Base-by-base conservation (phyloP, 1,284 basidiomycete genomes). In the Agroathelia rolfsii region DNA sequence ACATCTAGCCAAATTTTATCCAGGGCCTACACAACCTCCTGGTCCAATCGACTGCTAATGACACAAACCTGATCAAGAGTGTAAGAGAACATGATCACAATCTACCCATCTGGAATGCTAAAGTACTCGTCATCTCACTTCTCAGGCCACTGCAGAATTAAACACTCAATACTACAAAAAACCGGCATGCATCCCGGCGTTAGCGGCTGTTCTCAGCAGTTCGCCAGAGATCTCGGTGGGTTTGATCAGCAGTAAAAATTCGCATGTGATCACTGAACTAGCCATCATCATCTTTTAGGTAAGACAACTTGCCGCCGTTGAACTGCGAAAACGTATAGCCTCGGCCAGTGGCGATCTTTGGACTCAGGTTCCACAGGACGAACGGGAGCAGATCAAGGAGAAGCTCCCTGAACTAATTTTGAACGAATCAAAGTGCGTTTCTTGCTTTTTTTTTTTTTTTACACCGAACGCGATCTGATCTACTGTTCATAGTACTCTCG, bases 271-370 rank as follows among this genome's bases (percentile, higher is more conserved):
- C 30, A 26, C 16, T 18, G 17, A 15, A 10, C 8, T 31, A 20
- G 29, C 16, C 25, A 17, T 32, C 21, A 20, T 16, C 28, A n/a
- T n/a, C 9, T 18, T 40, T 23, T 42, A 95, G 90, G 80, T 96
- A 40, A 87, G 94, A 36, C 95, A 99, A 76, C 76, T 99, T 14
- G 88, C 93, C 31, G 90, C 93, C n/a, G 93, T 98, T 38, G 95
- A 99, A 64, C 69, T 97, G 51, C 72, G 95, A 46, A 99, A 99
- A 69, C 83, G 94, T 41, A 73, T 98, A 37, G 59, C 69, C 16
- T 72, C 78, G 55, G 82, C 81, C 49, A 83, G 81, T 45, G 85
- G 84, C 35, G 79, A 76, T 55, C 62, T 93, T 24, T 97, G 95
- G 94, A 67, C 76, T 24, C 68, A 76, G 47, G 72, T 90, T 35